Evolutionary conservation across 1,284 basidiomycete genomes (phyloP).

Genomic region (Lentinula novae-zelandiae): DNA sequence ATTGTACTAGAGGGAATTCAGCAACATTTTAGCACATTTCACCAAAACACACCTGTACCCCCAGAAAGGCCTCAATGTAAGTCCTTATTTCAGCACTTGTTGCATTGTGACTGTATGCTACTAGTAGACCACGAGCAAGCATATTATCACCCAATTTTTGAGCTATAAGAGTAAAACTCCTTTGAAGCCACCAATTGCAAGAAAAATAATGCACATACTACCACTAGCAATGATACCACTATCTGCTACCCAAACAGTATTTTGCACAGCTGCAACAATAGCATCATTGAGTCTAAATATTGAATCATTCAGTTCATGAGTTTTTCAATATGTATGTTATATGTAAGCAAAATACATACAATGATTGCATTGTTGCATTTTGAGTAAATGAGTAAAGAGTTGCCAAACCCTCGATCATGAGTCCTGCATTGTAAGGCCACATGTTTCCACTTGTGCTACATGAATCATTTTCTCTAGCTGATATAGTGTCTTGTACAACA

Average conservation of each 20-base stretch:
- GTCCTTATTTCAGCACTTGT: constrained; percentile 3
- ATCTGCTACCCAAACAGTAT: background rate
- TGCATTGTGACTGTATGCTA: constrained; percentile 9
- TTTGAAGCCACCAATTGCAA: background rate
- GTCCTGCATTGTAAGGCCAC: constrained; percentile 7
- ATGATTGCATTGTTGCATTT: background rate
- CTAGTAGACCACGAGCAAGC: constrained; percentile 8
- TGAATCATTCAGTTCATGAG: background rate
- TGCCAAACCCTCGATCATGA: constrained; percentile 10
- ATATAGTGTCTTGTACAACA: constrained; percentile 10
- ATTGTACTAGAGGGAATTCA: constrained; percentile 8
- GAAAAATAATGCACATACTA: background rate
- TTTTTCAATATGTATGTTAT: background rate
- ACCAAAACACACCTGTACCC: constrained; percentile 10
- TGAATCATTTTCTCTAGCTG: constrained; percentile 3
- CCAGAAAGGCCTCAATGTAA: constrained; percentile 8
- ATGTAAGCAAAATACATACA: background rate
- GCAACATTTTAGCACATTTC: no score
- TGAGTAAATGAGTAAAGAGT: constrained; percentile 6
- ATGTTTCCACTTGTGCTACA: background rate
- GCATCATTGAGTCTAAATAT: constrained; percentile 5
- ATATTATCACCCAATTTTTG: background rate
- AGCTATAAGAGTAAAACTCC: background rate
- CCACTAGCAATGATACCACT: constrained; percentile 8
- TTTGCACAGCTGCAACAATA: background rate